These are phyloP conservation scores for Taphrina wiesneri DNA, from an alignment of 1,139 yeast species.

Conservation along the genomic window DNA sequence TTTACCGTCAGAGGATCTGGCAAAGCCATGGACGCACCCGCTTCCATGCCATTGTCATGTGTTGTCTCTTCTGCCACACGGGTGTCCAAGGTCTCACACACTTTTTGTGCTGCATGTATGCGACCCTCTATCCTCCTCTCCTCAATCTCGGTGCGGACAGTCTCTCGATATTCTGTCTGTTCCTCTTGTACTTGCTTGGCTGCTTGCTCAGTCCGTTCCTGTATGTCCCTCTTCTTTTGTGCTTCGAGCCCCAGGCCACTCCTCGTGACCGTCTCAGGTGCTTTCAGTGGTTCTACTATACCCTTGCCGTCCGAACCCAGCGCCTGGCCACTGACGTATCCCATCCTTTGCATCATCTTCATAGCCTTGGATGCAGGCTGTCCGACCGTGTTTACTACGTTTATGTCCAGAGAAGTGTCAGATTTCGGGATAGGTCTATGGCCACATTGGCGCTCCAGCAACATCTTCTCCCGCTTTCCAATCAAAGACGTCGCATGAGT, in stretches of 20 bases:
- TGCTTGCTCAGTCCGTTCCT: constrained; percentile 36
- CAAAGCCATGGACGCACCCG: not conserved
- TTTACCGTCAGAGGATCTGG: constrained; percentile 37
- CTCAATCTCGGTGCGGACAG: constrained; percentile 41
- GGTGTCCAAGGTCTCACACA: constrained; percentile 39
- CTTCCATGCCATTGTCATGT: not conserved
- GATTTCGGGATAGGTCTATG: not conserved
- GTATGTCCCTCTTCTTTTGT: constrained; percentile 39
- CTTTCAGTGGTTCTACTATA: constrained; percentile 35
- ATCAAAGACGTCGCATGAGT: not conserved
- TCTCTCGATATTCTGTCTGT: constrained; percentile 40
- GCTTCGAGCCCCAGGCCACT: constrained; percentile 43
- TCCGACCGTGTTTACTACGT: constrained; percentile 28
- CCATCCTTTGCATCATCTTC: constrained; percentile 59
- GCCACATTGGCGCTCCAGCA: constrained; percentile 33
- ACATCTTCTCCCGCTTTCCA: constrained; percentile 4
- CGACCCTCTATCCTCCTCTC: constrained; percentile 37
- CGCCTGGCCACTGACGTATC: constrained; percentile 53
- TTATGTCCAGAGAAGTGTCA: not conserved
- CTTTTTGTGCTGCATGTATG: constrained; percentile 39
- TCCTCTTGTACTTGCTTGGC: constrained; percentile 34
- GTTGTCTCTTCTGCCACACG: constrained; percentile 17
- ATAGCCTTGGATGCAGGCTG: constrained; percentile 48
- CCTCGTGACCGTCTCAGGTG: constrained; percentile 38
- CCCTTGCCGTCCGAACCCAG: constrained; percentile 47